These are phyloP conservation scores for Ascochyta clinopodiicola DNA, from an alignment of 2,329 filamentous ascomycete genomes.

Conservation along the genomic window DNA sequence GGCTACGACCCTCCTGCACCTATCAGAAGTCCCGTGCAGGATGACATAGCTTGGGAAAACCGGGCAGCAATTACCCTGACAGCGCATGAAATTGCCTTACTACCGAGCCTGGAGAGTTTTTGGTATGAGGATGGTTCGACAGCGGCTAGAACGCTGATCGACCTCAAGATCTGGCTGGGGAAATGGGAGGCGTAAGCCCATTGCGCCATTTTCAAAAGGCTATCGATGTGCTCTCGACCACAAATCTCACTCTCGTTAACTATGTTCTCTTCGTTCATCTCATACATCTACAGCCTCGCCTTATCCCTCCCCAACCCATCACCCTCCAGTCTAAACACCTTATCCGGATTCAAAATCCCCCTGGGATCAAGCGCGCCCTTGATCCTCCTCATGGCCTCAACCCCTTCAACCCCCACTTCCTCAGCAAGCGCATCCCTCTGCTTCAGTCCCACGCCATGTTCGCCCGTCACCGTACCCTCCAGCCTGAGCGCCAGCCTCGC, in stretches of 20 bases:
- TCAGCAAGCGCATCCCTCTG: conserved; percentile 81
- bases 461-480: conserved; percentile 84
- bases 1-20: too few species aligned
- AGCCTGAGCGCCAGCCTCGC: conserved; percentile 79
- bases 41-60: too few species aligned
- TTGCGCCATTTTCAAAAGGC: too few species aligned
- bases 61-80: too few species aligned
- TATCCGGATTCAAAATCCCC: conserved; percentile 68
- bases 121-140: neutral
- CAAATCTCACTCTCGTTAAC: too few species aligned
- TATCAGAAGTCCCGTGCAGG: too few species aligned
- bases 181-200: neutral
- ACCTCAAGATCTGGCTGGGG: neutral
- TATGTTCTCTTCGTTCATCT: too few species aligned
- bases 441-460: conserved; percentile 82
- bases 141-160: neutral
- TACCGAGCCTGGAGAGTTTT: too few species aligned
- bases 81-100: too few species aligned
- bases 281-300: neutral
- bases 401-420: conserved; percentile 74
- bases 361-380: conserved; percentile 80
- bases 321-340: conserved; percentile 60
- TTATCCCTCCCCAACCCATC: neutral
- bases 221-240: too few species aligned
- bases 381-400: conserved; percentile 81